Conservation (phyloP, 345 rosid genomes). For the Eucalyptus curtisii region DNA sequence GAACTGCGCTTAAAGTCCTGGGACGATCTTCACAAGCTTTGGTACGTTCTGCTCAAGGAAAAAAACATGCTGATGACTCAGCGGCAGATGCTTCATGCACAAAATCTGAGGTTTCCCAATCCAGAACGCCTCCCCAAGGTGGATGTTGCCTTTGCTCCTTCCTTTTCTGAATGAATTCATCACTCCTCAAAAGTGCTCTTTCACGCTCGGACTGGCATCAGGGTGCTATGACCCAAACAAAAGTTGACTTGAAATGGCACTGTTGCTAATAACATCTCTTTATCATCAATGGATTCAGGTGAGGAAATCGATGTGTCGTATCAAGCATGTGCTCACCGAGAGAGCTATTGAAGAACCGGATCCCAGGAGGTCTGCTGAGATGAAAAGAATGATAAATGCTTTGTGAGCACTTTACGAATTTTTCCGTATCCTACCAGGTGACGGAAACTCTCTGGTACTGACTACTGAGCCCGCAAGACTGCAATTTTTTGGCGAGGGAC, state of each 20-base stretch:
- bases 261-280: neutral
- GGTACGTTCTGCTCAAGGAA: constrained; percentile 89
- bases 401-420: constrained; percentile 11
- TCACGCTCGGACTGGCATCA: neutral
- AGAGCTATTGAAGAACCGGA: constrained; percentile 82
- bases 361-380: constrained; percentile 77
- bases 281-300: constrained; percentile 26
- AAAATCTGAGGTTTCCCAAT: constrained; percentile 77
- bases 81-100: constrained; percentile 89
- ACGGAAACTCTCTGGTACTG: too few relatives aligned
- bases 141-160: neutral
- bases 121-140: constrained; percentile 99
- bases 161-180: neutral
- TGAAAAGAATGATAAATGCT: constrained; percentile 88
- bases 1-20: constrained; percentile 89
- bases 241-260: neutral
- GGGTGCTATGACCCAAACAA: neutral
- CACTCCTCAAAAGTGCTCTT: neutral
- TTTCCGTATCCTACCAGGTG: neutral
- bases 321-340: constrained; percentile 81
- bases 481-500: neutral
- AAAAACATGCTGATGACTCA: constrained; percentile 98
- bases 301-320: constrained; percentile 78
- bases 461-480: neutral
- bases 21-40: constrained; percentile 87